Conservation (phyloP, 331 rosid genomes). For the Pyrus hybrid region DNA sequence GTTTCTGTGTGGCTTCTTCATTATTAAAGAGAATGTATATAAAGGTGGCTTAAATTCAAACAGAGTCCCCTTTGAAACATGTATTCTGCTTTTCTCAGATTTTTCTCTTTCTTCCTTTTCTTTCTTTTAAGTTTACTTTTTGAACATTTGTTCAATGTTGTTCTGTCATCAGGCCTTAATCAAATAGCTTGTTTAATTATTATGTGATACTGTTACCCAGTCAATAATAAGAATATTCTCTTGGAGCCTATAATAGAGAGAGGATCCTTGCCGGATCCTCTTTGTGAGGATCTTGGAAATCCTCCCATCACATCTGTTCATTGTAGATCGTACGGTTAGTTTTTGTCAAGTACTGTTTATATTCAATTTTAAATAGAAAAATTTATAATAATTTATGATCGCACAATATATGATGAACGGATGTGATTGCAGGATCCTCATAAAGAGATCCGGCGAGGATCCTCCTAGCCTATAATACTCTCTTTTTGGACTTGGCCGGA, state of each 20-base stretch:
- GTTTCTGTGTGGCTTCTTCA: slow-evolving; percentile 23
- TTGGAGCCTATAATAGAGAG: too few relatives aligned
- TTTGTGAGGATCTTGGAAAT: too few relatives aligned
- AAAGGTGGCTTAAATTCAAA: slow-evolving; percentile 30
- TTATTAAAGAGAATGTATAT: slow-evolving; percentile 45
- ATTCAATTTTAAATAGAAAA: too few relatives aligned
- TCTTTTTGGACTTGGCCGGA: not conserved
- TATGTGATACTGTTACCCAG: not conserved
- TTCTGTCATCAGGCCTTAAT: not conserved
- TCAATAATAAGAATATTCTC: not conserved
- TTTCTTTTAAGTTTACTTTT: not conserved
- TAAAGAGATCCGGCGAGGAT: too few relatives aligned
- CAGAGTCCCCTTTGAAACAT: slow-evolving; percentile 15
- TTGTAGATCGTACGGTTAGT: too few relatives aligned
- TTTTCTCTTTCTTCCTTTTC: not conserved
- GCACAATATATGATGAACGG: too few relatives aligned
- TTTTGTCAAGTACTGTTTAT: too few relatives aligned
- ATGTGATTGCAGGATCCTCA: too few relatives aligned
- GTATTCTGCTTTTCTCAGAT: not conserved
- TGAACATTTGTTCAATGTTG: slow-evolving; percentile 1
- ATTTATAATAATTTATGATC: too few relatives aligned
- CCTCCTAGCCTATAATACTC: too few relatives aligned
- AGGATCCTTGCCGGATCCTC: too few relatives aligned
- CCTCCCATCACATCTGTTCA: too few relatives aligned
- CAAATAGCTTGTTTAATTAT: not conserved